phyloP scores from a whole-genome alignment of 2,329 filamentous ascomycete genomes.

The Drechslerella dactyloides region DNA sequence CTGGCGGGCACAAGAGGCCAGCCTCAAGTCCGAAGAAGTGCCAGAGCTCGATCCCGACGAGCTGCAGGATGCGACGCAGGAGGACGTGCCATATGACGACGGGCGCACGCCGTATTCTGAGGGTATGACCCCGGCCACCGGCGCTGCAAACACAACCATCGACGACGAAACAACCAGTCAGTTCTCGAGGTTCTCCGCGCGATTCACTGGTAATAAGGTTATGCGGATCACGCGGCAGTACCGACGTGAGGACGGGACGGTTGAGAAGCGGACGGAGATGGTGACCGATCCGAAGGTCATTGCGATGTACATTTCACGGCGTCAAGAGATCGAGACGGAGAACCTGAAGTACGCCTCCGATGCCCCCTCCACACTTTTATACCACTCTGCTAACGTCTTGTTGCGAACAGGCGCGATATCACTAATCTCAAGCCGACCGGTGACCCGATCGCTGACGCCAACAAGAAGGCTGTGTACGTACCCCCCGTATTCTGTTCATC shows the following conservation, averaged over 20 bases:
- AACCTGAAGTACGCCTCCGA: conserved; percentile 69
- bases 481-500: neutral
- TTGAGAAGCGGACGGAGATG: conserved; percentile 66
- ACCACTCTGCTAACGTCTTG: neutral
- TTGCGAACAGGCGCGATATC: conserved; percentile 37
- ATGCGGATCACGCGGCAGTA: conserved; percentile 76
- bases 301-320: conserved; percentile 81
- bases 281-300: conserved; percentile 86
- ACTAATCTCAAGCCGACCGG: conserved; percentile 55
- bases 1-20: conserved; percentile 67
- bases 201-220: conserved; percentile 72
- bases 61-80: conserved; percentile 52
- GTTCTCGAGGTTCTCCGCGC: conserved; percentile 73
- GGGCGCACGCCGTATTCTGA: conserved; percentile 69
- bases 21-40: conserved; percentile 54
- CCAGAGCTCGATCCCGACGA: conserved; percentile 54
- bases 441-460: conserved; percentile 54
- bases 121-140: conserved; percentile 66
- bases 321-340: conserved; percentile 73
- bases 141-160: conserved; percentile 48
- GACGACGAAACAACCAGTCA: conserved; percentile 80
- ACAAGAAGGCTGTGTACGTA: conserved; percentile 53
- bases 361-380: neutral
- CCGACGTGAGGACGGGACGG: conserved; percentile 66
- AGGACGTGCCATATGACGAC: conserved; percentile 56